Evolutionary conservation across 164 flowering plant species (phyloP).

Genomic region (Kingdonia uniflora): DNA sequence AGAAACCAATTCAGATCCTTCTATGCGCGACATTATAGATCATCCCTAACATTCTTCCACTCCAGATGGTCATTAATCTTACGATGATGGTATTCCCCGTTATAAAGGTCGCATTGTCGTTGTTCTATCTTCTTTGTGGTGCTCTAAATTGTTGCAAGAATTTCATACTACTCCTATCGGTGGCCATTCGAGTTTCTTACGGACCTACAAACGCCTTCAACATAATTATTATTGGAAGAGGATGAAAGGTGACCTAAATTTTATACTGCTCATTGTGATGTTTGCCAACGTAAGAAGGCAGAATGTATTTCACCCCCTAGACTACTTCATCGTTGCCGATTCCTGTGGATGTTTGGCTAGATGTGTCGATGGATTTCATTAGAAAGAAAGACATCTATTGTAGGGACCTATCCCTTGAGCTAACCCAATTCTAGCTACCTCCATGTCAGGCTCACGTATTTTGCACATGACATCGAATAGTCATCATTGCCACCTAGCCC

Average conservation of each 20-base stretch:
- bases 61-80: neutral
- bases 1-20: neutral
- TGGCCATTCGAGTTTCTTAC: neutral
- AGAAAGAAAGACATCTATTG: too few species aligned
- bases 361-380: neutral
- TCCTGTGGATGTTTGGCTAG: neutral
- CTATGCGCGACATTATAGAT: neutral
- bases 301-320: neutral
- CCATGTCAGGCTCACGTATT: too few species aligned
- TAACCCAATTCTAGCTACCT: too few species aligned
- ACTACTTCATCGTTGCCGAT: neutral
- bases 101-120: slow-evolving; percentile 2
- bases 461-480: too few species aligned
- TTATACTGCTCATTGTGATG: neutral
- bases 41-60: neutral
- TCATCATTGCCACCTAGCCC: too few species aligned
- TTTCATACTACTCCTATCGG: neutral
- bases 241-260: neutral
- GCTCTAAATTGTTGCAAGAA: neutral
- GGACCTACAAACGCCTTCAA: neutral
- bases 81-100: neutral
- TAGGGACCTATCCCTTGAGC: too few species aligned
- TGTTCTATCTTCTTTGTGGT: neutral
- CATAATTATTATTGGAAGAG: too few species aligned
- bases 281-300: too few species aligned